Conservation (phyloP, 495 filamentous ascomycete genomes). For the Pseudevernia furfuracea region DNA sequence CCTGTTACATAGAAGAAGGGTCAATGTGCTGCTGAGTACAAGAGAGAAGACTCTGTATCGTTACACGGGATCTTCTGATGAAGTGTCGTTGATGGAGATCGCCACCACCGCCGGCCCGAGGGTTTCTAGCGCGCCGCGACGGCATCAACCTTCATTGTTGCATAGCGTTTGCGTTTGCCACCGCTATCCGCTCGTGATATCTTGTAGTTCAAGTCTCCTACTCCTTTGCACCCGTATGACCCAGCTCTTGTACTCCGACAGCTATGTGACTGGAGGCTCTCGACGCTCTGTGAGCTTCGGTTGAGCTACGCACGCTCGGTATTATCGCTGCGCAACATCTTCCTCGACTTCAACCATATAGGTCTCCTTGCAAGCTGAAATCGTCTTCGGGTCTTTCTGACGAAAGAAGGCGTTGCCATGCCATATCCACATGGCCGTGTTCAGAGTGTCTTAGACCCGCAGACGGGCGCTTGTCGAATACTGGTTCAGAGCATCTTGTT, state of each 20-base stretch:
- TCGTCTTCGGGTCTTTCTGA: background rate
- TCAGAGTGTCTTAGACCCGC: background rate
- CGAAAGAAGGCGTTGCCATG: background rate
- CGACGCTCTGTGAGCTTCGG: background rate
- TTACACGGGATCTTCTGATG: background rate
- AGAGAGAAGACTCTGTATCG: background rate
- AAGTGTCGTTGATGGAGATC: background rate
- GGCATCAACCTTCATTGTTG: constrained; percentile 2
- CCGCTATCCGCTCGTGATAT: background rate
- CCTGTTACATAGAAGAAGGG: background rate
- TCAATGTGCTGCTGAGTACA: too few relatives aligned
- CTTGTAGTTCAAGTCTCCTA: background rate
- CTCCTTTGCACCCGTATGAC: background rate
- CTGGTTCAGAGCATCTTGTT: background rate
- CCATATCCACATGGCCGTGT: background rate
- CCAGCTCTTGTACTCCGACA: background rate
- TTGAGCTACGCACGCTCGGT: too few relatives aligned
- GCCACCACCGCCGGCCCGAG: background rate
- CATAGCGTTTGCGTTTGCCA: background rate
- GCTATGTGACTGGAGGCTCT: background rate
- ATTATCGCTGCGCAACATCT: background rate
- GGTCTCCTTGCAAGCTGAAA: background rate
- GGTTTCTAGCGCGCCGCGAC: background rate
- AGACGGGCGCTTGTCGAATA: background rate
- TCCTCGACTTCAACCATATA: background rate